Conservation (phyloP, 139 green algal genomes). For the Coccomyxa sp. region DNA sequence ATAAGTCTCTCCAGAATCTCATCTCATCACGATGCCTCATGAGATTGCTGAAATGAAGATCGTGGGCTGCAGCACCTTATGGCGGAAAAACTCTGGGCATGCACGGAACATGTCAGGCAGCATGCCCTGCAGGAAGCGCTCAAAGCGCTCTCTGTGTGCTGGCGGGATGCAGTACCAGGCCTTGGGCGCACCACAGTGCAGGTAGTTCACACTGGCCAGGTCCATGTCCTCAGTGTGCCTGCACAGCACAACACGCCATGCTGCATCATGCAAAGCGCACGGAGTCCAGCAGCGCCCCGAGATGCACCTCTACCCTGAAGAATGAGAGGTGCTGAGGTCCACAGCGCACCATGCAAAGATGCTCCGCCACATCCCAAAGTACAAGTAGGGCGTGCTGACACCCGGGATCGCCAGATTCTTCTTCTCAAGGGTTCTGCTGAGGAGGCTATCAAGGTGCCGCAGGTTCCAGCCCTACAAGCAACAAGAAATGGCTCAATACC, state of each 20-base stretch:
- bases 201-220: constrained; percentile 91
- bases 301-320: too few species aligned
- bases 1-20: not conserved
- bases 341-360: constrained; percentile 68
- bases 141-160: constrained; percentile 60
- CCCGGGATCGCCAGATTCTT: constrained; percentile 56
- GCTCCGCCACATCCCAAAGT: constrained; percentile 79
- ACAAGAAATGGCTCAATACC: not conserved
- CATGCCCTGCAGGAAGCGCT: constrained; percentile 47
- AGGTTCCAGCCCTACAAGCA: constrained; percentile 68
- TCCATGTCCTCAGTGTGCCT: constrained; percentile 90
- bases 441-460: constrained; percentile 56
- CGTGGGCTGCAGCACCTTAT: constrained; percentile 45
- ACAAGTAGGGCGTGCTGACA: constrained; percentile 81
- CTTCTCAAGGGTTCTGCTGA: constrained; percentile 52
- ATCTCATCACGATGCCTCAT: not conserved
- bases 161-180: constrained; percentile 78
- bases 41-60: not conserved
- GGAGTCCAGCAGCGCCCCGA: too few species aligned
- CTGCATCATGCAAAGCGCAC: not conserved
- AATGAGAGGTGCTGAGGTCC: not conserved
- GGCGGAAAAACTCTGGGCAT: constrained; percentile 69
- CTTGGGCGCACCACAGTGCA: constrained; percentile 92
- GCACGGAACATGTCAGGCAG: constrained; percentile 46
- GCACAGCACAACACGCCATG: not conserved